Conservation (phyloP, 306 rosid genomes). For the Benincasa hispida region DNA sequence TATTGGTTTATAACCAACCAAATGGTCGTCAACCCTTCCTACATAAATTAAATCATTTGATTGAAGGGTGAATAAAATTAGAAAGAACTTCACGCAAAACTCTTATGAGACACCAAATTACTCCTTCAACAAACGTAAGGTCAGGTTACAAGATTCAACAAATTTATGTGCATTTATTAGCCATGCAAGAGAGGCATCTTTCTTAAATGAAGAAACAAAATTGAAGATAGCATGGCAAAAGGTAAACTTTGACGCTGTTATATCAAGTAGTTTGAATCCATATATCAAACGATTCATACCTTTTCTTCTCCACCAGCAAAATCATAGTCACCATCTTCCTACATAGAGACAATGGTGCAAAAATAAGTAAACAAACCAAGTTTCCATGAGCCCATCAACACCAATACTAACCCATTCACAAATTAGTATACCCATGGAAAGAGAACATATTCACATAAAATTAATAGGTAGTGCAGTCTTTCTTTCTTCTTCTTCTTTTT, state of each 20-base stretch:
- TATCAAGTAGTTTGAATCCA: not conserved
- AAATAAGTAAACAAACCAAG: slow-evolving; percentile 12
- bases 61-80: not conserved
- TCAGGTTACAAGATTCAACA: not conserved
- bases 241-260: not conserved
- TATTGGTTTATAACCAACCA: not conserved
- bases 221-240: not conserved
- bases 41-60: not conserved
- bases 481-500: not conserved
- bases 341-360: slow-evolving; percentile 14
- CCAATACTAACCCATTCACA: not conserved
- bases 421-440: not conserved
- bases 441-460: not conserved
- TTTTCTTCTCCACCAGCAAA: slow-evolving; percentile 61
- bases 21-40: not conserved
- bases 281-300: slow-evolving; percentile 44
- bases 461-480: not conserved
- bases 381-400: not conserved
- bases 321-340: slow-evolving; percentile 90
- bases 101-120: not conserved
- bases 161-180: not conserved
- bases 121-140: not conserved
- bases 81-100: not conserved
- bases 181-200: not conserved
- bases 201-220: not conserved